These are phyloP conservation scores for Morella rubra DNA, from an alignment of 306 rosid species.

Conservation along the genomic window DNA sequence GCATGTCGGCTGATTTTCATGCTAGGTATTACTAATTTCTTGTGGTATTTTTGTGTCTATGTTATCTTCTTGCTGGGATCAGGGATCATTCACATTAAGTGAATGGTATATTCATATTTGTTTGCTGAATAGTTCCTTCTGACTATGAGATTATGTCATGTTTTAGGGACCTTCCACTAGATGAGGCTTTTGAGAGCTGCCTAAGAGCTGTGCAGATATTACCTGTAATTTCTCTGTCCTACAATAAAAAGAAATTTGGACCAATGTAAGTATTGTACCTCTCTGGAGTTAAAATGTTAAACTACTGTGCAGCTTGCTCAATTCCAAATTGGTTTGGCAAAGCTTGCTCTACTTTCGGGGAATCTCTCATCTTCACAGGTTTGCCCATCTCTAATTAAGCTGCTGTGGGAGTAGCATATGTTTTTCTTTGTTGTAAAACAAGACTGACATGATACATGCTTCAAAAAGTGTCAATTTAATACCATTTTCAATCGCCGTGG, in stretches of 20 bases:
- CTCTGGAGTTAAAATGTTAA: conserved; percentile 5
- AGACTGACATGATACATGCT: neutral
- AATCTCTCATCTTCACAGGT: conserved; percentile 89
- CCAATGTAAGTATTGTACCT: neutral
- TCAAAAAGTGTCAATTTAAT: conserved; percentile 10
- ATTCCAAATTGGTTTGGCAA: conserved; percentile 88
- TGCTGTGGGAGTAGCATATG: neutral
- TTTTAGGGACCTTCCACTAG: conserved; percentile 54
- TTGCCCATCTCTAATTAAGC: conserved; percentile 25
- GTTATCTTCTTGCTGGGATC: neutral
- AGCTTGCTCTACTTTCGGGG: conserved; percentile 80
- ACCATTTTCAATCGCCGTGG: conserved; percentile 19
- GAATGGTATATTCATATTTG: conserved; percentile 5
- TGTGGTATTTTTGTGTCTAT: conserved; percentile 1
- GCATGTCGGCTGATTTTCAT: conserved; percentile 83
- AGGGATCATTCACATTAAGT: conserved; percentile 4
- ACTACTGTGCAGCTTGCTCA: conserved; percentile 71
- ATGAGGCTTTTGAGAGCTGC: conserved; percentile 92
- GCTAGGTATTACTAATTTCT: conserved; percentile 42
- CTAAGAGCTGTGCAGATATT: conserved; percentile 77
- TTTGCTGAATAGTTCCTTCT: conserved; percentile 18
- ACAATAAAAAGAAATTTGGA: neutral
- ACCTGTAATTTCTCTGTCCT: conserved; percentile 62
- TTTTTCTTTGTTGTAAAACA: conserved; percentile 26
- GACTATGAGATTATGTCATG: conserved; percentile 16